Evolutionary conservation across 225 moss, liverwort and hornwort genomes (phyloP).

Genomic region (Marchantia polymorpha): DNA sequence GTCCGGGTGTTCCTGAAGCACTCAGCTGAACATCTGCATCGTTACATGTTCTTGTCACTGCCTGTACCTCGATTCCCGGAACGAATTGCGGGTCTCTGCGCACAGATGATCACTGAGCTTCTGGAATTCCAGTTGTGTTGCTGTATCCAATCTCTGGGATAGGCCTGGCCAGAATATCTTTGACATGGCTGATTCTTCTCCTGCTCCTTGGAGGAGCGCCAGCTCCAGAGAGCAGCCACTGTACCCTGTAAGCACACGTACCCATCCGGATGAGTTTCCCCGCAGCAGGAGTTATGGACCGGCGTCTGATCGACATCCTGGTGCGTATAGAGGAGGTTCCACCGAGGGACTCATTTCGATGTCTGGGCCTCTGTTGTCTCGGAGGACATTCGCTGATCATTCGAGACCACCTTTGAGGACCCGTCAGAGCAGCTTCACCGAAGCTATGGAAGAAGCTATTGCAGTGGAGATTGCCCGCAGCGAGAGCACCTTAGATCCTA

Average conservation of each 20-base stretch:
- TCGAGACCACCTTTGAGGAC: not conserved
- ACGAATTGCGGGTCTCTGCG: not conserved
- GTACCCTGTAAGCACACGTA: not conserved
- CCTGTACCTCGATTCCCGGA: no score
- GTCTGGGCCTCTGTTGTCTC: no score
- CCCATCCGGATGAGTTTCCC: not conserved
- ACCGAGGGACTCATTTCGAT: not conserved
- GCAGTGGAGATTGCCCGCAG: slow-evolving; percentile 26
- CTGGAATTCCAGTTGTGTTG: not conserved
- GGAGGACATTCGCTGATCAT: not conserved
- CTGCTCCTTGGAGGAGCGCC: not conserved
- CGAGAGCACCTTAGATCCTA: slow-evolving; percentile 48
- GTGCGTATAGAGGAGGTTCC: not conserved
- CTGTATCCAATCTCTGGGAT: no score
- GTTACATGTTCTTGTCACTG: no score
- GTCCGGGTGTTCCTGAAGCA: no score
- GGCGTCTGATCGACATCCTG: not conserved
- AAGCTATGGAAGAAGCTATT: slow-evolving; percentile 6
- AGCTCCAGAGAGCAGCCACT: slow-evolving; percentile 5
- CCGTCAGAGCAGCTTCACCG: not conserved
- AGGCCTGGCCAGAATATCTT: no score
- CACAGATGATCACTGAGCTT: not conserved
- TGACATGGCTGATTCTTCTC: not conserved
- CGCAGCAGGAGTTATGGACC: not conserved
- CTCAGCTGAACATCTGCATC: no score